A percentile compares a stretch with the other conserved stretches of the same genome.
Conservation (phyloP, 176 grass and related monocot genomes). For the Calamus simplicifolius region DNA sequence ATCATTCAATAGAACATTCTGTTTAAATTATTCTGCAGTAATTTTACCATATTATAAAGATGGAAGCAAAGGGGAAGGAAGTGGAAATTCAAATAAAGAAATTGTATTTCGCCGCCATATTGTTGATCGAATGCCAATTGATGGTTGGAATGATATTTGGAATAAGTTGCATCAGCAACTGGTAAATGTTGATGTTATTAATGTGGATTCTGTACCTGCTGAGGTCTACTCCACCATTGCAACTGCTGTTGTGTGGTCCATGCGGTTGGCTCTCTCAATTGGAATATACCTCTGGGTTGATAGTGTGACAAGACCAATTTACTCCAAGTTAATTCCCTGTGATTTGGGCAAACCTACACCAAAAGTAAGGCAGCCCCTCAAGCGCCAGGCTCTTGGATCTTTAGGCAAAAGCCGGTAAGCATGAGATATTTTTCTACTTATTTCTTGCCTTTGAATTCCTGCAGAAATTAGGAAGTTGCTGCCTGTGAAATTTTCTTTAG, state of each 20-base stretch:
- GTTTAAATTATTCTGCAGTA: slow-evolving; percentile 13
- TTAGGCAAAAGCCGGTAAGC: slow-evolving; percentile 25
- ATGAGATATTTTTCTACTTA: not conserved
- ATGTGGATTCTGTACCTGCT: slow-evolving; percentile 30
- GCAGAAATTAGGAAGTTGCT: too few species aligned
- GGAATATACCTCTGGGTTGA: slow-evolving; percentile 19
- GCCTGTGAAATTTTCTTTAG: too few species aligned
- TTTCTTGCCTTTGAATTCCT: not conserved
- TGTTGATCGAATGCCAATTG: slow-evolving; percentile 27
- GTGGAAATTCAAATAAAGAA: slow-evolving; percentile 12
- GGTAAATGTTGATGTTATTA: slow-evolving; percentile 29
- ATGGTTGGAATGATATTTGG: slow-evolving; percentile 27
- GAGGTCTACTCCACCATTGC: slow-evolving; percentile 31
- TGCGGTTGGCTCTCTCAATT: slow-evolving; percentile 26
- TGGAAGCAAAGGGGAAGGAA: slow-evolving; percentile 13
- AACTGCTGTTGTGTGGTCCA: slow-evolving; percentile 25
- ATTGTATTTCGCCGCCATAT: slow-evolving; percentile 27
- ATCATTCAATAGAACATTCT: too few species aligned
- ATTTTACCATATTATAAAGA: slow-evolving; percentile 33
- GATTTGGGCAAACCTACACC: slow-evolving; percentile 15
- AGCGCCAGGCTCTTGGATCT: slow-evolving; percentile 12
- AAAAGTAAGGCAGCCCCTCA: slow-evolving; percentile 12
- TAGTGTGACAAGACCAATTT: slow-evolving; percentile 24
- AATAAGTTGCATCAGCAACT: slow-evolving; percentile 27
- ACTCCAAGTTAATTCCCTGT: slow-evolving; percentile 29